Conservation (phyloP, 2,329 filamentous ascomycete species). For the Aspergillus japonicus region DNA sequence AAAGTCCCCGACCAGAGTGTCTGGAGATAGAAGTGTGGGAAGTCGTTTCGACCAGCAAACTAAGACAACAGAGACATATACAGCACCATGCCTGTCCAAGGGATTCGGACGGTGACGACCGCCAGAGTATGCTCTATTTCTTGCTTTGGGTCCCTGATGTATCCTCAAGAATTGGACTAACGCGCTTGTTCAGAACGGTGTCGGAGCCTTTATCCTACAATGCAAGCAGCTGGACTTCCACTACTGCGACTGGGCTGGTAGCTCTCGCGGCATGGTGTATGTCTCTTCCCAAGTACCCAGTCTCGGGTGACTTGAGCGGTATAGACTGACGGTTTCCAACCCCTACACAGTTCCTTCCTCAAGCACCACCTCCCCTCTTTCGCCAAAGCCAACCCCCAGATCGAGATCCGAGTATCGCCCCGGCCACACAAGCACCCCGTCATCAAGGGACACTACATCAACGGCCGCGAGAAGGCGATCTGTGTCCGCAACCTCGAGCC, state of each 20-base stretch:
- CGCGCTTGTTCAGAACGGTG: conserved; percentile 69
- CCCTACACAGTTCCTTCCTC: conserved; percentile 68
- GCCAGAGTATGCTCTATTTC: conserved; percentile 52
- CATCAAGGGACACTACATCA: conserved; percentile 88
- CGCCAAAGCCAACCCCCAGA: conserved; percentile 75
- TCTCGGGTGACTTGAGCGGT: background rate
- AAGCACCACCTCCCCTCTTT: conserved; percentile 73
- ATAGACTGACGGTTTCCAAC: conserved; percentile 2
- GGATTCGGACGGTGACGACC: conserved; percentile 55
- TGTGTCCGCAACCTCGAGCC: conserved; percentile 85
- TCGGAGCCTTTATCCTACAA: conserved; percentile 94
- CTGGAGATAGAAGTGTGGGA: conserved; percentile 1
- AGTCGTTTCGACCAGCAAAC: conserved; percentile 1
- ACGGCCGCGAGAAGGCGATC: conserved; percentile 78
- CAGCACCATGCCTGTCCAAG: conserved; percentile 46
- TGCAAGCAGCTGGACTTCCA: conserved; percentile 95
- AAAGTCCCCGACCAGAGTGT: conserved; percentile 24
- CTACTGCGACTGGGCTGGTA: conserved; percentile 95
- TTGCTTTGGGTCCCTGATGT: too few relatives aligned
- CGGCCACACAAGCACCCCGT: conserved; percentile 87
- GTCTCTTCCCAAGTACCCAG: conserved; percentile 23
- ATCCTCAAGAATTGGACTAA: conserved; percentile 1
- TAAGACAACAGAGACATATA: conserved; percentile 4
- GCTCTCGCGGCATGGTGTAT: conserved; percentile 92
- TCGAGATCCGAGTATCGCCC: conserved; percentile 90